Evolutionary conservation across 2,329 filamentous ascomycete species (phyloP).

Genomic region (Leptographium procerum): DNA sequence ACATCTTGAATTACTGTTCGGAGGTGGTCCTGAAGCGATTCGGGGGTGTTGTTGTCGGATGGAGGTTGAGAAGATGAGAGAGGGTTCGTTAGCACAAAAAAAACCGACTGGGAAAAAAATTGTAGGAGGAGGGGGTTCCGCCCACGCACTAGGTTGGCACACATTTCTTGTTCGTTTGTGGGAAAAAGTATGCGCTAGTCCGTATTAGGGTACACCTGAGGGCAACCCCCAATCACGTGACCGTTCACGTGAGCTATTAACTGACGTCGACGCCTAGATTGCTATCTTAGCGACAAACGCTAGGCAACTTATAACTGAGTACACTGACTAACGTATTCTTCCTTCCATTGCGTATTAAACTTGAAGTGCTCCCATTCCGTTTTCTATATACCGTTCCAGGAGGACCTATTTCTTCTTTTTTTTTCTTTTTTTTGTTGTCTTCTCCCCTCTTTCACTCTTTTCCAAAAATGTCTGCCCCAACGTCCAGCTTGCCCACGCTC

Average conservation of each 20-base stretch:
- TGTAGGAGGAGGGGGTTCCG: conserved; percentile 1
- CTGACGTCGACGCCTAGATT: too few species aligned
- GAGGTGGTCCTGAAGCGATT: conserved; percentile 7
- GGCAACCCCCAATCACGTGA: conserved; percentile 10
- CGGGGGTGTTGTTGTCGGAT: conserved; percentile 1
- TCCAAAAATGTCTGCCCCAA: conserved; percentile 43
- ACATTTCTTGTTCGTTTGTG: conserved; percentile 12
- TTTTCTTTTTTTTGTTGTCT: not conserved
- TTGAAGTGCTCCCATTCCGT: too few species aligned
- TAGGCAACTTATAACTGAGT: too few species aligned
- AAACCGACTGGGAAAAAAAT: conserved; percentile 7
- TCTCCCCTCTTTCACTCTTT: conserved; percentile 18
- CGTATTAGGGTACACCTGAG: conserved; percentile 8
- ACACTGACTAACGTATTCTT: too few species aligned
- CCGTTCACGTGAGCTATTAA: not conserved
- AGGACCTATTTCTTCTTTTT: not conserved
- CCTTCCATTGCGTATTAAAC: too few species aligned
- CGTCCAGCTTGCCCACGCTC: conserved; percentile 85
- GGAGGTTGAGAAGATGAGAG: not conserved
- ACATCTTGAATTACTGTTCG: conserved; percentile 11
- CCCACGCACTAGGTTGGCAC: conserved; percentile 7
- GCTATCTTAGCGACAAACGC: too few species aligned
- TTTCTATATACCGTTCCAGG: not conserved
- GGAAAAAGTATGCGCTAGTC: conserved; percentile 6
- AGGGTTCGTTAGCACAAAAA: conserved; percentile 4